Conservation (phyloP, 768 basidiomycete genomes). For the Tricholomella constricta region DNA sequence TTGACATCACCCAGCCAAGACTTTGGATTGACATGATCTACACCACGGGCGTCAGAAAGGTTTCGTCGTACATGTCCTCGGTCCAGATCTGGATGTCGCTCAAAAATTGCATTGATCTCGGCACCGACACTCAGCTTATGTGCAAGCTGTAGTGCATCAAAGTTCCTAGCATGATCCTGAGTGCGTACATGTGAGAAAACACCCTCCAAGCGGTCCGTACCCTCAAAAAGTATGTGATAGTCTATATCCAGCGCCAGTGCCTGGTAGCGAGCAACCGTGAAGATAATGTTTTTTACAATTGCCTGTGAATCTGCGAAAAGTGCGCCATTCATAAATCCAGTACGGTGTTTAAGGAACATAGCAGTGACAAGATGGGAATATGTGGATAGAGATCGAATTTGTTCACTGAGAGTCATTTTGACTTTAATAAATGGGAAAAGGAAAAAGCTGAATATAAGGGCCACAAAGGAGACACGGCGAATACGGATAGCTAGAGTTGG, state of each 20-base stretch:
- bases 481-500: not conserved
- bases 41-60: not conserved
- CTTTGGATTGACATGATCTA: slow-evolving; percentile 2
- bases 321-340: slow-evolving; percentile 17
- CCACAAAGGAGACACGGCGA: not conserved
- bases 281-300: slow-evolving; percentile 28
- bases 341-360: slow-evolving; percentile 17
- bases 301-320: no score
- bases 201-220: slow-evolving; percentile 28
- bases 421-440: not conserved
- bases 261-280: slow-evolving; percentile 23
- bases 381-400: not conserved
- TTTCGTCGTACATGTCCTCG: not conserved
- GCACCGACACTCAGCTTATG: slow-evolving; percentile 21
- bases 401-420: not conserved
- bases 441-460: not conserved
- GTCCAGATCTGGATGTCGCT: not conserved
- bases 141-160: slow-evolving; percentile 22
- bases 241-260: not conserved
- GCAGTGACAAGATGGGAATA: slow-evolving; percentile 1
- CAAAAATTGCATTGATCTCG: slow-evolving; percentile 15
- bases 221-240: slow-evolving; percentile 22
- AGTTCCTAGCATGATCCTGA: slow-evolving; percentile 23
- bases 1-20: slow-evolving; percentile 1
- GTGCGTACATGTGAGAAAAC: slow-evolving; percentile 24